Evolutionary conservation across 2,329 filamentous ascomycete genomes (phyloP).

Genomic region (Emydomyces testavorans): DNA sequence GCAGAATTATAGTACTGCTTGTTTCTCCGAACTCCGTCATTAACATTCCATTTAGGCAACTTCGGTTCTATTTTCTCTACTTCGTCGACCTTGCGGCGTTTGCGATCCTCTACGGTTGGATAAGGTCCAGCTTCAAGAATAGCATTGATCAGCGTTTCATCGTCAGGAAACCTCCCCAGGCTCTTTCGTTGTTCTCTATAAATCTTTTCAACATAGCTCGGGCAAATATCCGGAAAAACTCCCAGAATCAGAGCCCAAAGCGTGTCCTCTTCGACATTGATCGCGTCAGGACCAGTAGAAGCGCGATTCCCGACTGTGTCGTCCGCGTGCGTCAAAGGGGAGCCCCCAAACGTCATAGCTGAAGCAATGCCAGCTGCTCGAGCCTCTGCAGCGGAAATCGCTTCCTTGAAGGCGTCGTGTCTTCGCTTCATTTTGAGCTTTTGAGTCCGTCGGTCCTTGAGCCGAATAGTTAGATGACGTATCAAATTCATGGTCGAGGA

Average conservation of each 20-base stretch:
- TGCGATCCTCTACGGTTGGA: constrained; percentile 32
- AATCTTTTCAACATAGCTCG: constrained; percentile 31
- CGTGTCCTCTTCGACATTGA: background rate
- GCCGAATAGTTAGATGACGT: background rate
- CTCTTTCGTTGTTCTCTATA: constrained; percentile 19
- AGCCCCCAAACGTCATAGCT: background rate
- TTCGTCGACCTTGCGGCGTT: constrained; percentile 32
- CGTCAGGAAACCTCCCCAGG: constrained; percentile 1
- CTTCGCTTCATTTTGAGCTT: constrained; percentile 6
- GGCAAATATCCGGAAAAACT: constrained; percentile 41
- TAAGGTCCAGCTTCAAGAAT: constrained; percentile 34
- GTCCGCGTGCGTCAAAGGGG: no score
- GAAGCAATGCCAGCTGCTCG: background rate
- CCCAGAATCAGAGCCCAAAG: constrained; percentile 28
- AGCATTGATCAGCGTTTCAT: constrained; percentile 32
- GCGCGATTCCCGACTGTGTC: background rate
- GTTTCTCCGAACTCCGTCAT: constrained; percentile 22
- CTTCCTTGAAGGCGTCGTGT: background rate
- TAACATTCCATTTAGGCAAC: background rate
- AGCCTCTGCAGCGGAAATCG: background rate
- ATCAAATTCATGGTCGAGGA: background rate
- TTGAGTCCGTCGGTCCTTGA: background rate
- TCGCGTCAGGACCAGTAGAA: background rate
- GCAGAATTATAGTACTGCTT: constrained; percentile 18
- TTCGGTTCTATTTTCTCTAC: constrained; percentile 20